Evolutionary conservation across 2,329 filamentous ascomycete species (phyloP).

Genomic region (Pyricularia grisea): DNA sequence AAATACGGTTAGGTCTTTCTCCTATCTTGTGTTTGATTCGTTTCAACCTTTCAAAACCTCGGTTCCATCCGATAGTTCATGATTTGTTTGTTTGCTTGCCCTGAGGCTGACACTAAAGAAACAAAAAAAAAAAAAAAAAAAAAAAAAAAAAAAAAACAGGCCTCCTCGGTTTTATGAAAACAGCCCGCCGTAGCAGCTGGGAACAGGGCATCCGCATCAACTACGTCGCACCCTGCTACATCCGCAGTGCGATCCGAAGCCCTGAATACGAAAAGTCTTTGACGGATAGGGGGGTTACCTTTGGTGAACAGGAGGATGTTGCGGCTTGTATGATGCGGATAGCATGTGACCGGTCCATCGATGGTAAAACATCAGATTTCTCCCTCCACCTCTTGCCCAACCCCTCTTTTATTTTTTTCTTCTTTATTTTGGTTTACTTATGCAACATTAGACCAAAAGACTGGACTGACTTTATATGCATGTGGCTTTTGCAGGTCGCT

Average conservation of each 20-base stretch:
- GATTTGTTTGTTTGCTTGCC: too few relatives aligned
- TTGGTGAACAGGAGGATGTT: neutral
- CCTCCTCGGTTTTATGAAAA: slow-evolving; percentile 28
- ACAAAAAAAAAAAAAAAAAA: neutral
- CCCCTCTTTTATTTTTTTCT: too few relatives aligned
- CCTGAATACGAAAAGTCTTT: neutral
- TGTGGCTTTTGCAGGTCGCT: neutral
- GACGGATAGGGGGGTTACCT: neutral
- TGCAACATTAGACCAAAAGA: neutral
- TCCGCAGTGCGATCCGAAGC: neutral
- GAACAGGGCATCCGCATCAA: slow-evolving; percentile 35
- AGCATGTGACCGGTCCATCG: neutral
- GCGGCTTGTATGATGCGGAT: neutral
- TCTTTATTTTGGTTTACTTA: neutral
- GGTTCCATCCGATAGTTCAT: neutral
- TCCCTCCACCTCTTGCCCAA: neutral
- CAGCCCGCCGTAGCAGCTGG: slow-evolving; percentile 24
- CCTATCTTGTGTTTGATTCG: neutral
- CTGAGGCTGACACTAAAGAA: neutral
- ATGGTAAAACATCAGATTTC: neutral
- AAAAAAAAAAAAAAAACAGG: neutral
- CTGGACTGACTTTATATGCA: neutral
- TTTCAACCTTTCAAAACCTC: too few relatives aligned
- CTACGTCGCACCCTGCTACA: slow-evolving; percentile 33
- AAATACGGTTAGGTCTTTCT: slow-evolving; percentile 27